Base-by-base conservation (phyloP, 1,284 basidiomycete species). In the Ceratobasidium papillatum region DNA sequence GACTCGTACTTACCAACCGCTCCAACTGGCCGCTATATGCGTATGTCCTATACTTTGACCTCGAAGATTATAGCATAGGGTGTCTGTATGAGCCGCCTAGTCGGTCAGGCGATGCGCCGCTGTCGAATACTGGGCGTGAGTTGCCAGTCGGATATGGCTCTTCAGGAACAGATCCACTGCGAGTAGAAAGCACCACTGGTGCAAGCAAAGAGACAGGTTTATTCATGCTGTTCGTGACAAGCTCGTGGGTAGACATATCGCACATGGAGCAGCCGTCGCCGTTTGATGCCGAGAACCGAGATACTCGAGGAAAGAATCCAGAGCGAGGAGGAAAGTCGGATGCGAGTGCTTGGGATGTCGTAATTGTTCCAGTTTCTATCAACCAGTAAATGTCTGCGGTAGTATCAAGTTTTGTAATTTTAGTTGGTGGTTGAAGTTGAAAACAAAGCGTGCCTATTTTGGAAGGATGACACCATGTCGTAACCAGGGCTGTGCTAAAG, bases 61-160 rank as follows among this genome's bases (percentile, higher is more conserved):
- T 72, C 47, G 45, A 61, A 30, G 69, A 72, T 14, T 72, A 72
- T 19, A 72, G 69, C 45, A 59, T 72, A n/a, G 22, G 41, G 7
- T 62, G 58, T n/a, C n/a, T 72, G 14, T 62, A 61, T 25, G 43
- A 32, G 1, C 69, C 69, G 14, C 43, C 43, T 1, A 52, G 58
- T 30, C 69, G 45, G 19, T 25, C 45, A 1, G 34, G 27, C n/a
- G 19, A 27, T n/a, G 19, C 69, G 27, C 69, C 56, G 11, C 69
- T 72, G 9, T 27, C 38, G 17, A 59, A 45, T n/a, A 32, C n/a
- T 45, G 22, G 34, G 11, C 11, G 11, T 9, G 38, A 45, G 58
- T 19, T 62, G 9, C 22, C 45, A 5, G n/a, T 72, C n/a, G 69
- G 69, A 1, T 72, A 62, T 22, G 69, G 69, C 19, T 22, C 27